Evolutionary conservation across 106 monocot species (phyloP).

Genomic region (Dendrobium huoshanense): DNA sequence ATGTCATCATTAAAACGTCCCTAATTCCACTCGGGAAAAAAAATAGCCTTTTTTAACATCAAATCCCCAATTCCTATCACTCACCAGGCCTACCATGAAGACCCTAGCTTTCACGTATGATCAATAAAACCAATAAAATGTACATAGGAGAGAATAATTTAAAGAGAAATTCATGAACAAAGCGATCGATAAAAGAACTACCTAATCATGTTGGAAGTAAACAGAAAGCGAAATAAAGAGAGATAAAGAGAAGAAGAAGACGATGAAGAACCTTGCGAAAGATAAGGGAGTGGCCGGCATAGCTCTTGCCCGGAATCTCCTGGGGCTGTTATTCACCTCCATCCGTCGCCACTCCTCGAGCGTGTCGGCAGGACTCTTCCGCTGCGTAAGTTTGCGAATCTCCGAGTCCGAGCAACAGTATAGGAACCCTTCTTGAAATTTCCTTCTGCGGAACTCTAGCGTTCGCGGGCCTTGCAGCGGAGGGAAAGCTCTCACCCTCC

Average conservation of each 20-base stretch:
- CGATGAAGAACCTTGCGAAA: constrained; percentile 23
- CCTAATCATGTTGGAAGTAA: neutral
- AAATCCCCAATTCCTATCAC: neutral
- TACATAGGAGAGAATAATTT: neutral
- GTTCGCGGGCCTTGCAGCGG: neutral
- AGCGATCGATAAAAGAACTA: neutral
- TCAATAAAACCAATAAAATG: neutral
- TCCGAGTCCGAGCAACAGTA: constrained; percentile 24
- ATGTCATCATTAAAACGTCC: neutral
- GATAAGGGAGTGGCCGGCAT: constrained; percentile 31
- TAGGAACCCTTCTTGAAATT: constrained; percentile 5
- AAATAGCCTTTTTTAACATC: neutral
- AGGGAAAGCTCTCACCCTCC: neutral
- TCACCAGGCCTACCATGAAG: neutral
- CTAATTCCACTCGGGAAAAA: neutral
- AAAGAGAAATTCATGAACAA: neutral
- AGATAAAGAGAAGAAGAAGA: neutral
- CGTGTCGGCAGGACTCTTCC: constrained; percentile 11
- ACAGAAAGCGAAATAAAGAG: neutral
- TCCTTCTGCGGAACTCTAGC: constrained; percentile 7
- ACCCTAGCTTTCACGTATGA: neutral
- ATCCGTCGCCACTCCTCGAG: constrained; percentile 22
- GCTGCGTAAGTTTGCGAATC: neutral
- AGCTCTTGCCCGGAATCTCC: constrained; percentile 24
- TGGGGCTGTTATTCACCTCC: constrained; percentile 16